Evolutionary conservation across 495 filamentous ascomycete genomes (phyloP), one percentile per base, ranked within the genome.

Genomic region (Penicillium manginii): DNA sequence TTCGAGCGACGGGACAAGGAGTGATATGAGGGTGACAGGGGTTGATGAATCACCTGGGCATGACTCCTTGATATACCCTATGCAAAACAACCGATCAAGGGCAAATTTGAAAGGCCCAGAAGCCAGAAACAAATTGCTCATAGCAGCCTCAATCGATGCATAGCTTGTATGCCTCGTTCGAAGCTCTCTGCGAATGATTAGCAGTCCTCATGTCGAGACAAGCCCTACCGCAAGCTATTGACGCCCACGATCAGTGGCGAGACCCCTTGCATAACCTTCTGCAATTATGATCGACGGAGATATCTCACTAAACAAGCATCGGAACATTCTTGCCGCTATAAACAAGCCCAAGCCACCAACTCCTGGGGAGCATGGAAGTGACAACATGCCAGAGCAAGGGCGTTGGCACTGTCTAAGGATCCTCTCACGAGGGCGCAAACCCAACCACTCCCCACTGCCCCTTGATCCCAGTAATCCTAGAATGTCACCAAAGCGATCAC

Each of bases 221-320:
- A 18, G 40, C 17, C 17, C 17, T 18, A 43, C n/a, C n/a, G 17
- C 14, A 43, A 43, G 17, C 40, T 21, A 47, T 23, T 26, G 45
- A 23, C 45, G 15, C 45, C 45, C 45, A 47, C 19, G 45, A 47
- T 26, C 19, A 22, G 6, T 6, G 45, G 1, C 45, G 21, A 51
- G 23, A n/a, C 52, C 65, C 67, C 67, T 70, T 70, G 65, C 67
- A 60, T 62, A 17, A 42, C 43, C 29, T 35, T 58, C 64, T 55
- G 23, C 21, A 64, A 53, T 40, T 17, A 59, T 59, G 67, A 67
- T 67, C 67, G 49, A 58, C 64, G 59, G 52, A 21, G 40, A 56
- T 22, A 59, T 62, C 35, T 31, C 49, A 39, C 47, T 7, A 48
- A 67, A 58, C 48, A 65, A 65, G 62, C 59, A 42, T 69, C 46